Evolutionary conservation across 192 early-diverging fungal species (phyloP).

Genomic region (Mortierella hygrophila): DNA sequence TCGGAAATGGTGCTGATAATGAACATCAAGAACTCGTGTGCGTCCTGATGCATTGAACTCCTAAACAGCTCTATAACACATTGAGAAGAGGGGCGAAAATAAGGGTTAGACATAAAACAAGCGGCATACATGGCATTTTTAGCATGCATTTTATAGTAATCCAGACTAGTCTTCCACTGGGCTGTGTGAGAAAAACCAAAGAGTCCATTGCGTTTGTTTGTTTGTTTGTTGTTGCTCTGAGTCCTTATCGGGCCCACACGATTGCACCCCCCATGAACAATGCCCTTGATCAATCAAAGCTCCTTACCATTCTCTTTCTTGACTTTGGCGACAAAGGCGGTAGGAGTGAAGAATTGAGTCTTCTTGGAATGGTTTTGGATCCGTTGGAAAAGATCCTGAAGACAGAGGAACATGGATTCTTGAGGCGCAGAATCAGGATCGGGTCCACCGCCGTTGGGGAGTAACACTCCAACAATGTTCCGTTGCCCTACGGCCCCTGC

Average conservation of each 20-base stretch:
- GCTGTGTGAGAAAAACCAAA: background rate
- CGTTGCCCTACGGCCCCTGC: conserved; percentile 11
- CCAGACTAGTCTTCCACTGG: background rate
- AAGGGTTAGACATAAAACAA: conserved; percentile 6
- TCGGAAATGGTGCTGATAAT: conserved; percentile 93
- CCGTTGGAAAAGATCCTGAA: conserved; percentile 88
- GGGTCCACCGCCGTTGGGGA: conserved; percentile 57
- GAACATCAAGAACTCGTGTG: conserved; percentile 98
- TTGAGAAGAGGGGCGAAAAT: background rate
- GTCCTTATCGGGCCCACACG: background rate
- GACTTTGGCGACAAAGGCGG: conserved; percentile 88
- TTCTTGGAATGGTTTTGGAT: conserved; percentile 89
- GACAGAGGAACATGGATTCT: conserved; percentile 86
- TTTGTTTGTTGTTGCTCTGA: background rate
- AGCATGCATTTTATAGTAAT: conserved; percentile 3
- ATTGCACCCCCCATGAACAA: background rate
- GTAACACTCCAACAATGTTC: conserved; percentile 45
- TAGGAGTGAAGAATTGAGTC: conserved; percentile 86
- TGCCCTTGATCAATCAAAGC: background rate
- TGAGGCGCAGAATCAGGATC: conserved; percentile 67
- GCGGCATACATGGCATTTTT: conserved; percentile 19
- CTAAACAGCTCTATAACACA: conserved; percentile 86
- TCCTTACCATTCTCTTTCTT: conserved; percentile 91
- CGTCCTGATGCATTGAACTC: conserved; percentile 96
- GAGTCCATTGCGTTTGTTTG: conserved; percentile 4